Base-by-base conservation (phyloP, 176 grass and related monocot genomes). In the Ampelocalamus luodianensis region DNA sequence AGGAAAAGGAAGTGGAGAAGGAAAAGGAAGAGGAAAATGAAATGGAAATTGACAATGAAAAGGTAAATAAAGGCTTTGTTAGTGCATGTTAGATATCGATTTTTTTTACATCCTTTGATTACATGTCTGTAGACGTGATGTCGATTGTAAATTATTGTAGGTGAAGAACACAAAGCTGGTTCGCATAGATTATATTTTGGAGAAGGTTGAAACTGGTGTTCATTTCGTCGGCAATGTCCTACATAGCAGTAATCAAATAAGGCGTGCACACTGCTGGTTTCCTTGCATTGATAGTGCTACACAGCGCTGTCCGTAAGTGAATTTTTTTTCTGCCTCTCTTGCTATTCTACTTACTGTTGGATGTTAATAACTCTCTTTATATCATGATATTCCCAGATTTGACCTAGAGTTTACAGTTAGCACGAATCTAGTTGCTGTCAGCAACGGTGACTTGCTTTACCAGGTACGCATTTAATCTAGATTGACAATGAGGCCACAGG, bases 401-500 rank as follows among this genome's bases (percentile, higher is more conserved):
- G 93, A 98, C 66, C 76, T 98, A 67, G 96, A 98, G 88, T 95
- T 95, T 86, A 98, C 96, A 78, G 93, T 98, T 72, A 87, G 78
- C 65, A 81, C 32, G 24, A 82, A 95, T 88, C 88, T 93, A 78
- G 87, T 98, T 38, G 96, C 93, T 80, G 93, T 98, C 76, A 98
- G 93, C 90, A 98, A 90, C 0, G 96, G 96, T 26, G 88, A 93
- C 85, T 90, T 98, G 78, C 96, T 95, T 77, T 92, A 95, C 87
- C 96, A 98, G 96, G 96, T 98, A 92, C 63, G 22, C 20, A 37
- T 63, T 82, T 15, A 71, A 58, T 82, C 55, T 65, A 77, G 8
- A 55, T 82, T 72, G 58, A 61, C 34, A 11, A 54, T 58, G 81
- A 34, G 34, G 15, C 53, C 42, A 72, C 23, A 37, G 38, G 65